Base-by-base conservation (phyloP, 768 basidiomycete species). In the Lactarius deliciosus region DNA sequence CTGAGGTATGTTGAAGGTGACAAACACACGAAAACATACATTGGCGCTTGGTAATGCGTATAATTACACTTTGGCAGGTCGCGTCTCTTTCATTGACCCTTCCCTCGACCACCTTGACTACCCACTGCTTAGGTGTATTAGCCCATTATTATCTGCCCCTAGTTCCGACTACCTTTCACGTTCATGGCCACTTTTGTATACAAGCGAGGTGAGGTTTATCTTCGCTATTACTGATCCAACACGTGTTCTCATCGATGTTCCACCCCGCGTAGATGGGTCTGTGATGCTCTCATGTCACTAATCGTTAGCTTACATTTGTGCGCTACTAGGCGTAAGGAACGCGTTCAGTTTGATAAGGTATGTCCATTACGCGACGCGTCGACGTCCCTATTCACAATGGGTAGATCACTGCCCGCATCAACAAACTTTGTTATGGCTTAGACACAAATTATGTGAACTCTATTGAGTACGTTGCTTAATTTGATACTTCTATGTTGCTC, bases 401-500 rank as follows among this genome's bases (percentile, higher is more conserved):
- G 15, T 64, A 94, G 92, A 94, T 94, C 76, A 95, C 93, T 1
- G 86, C 91, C 11, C 82, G 93, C 71, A 87, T 95, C 70, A 85
- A 86, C 74, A 94, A 94, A 79, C 85, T 99, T 20, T 97, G 94
- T 74, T 98, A 98, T 76, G 97, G 97, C 66, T 86, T 99, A 25
- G 96, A 99, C 76, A 81, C 84, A 64, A 90, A 96, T 73, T 90
- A 94, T 69, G 88, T 99, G 28, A 92, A 97, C 72, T 91, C 97
- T 5, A 91, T 97, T 43, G 96, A 97, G 92, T 92, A 74, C 63
- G 89, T 75, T 25, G 25, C 20, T 10, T 22, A 6, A 40, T 69
- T 2, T 59, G 9, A 40, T 53, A 16, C 57, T 64, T 53, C 57
- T 16, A 40, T 55, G 20, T 68, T 34, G 50, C 57, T 47, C 18